Evolutionary conservation across 2,329 filamentous ascomycete genomes (phyloP).

Genomic region (Alternaria conjuncta): DNA sequence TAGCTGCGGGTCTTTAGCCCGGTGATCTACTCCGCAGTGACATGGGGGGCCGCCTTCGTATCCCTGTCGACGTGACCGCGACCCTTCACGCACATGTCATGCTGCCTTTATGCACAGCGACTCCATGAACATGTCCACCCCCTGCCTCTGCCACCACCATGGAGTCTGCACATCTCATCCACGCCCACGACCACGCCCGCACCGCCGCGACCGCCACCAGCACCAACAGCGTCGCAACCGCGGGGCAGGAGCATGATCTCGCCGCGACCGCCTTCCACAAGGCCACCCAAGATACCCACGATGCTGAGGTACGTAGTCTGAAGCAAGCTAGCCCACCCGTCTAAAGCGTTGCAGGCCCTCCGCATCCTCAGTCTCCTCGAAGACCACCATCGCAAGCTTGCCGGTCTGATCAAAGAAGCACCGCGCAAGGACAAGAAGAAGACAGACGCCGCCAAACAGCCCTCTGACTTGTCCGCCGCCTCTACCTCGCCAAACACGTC

Average conservation of each 20-base stretch:
- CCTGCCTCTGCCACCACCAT: conserved; percentile 52
- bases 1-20: conserved; percentile 10
- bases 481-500: conserved; percentile 26
- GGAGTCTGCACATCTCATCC: conserved; percentile 72
- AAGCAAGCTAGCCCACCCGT: conserved; percentile 22
- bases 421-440: conserved; percentile 38
- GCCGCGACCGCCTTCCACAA: conserved; percentile 89
- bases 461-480: conserved; percentile 16
- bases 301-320: conserved; percentile 57
- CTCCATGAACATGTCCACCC: conserved; percentile 10
- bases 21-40: conserved; percentile 6
- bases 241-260: conserved; percentile 84
- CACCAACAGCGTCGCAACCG: conserved; percentile 75
- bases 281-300: conserved; percentile 74
- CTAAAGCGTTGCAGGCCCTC: conserved; percentile 64
- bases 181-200: conserved; percentile 87
- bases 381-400: conserved; percentile 83
- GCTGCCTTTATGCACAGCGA: not conserved
- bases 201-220: conserved; percentile 78
- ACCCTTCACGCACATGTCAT: conserved; percentile 4
- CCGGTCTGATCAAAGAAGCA: conserved; percentile 78
- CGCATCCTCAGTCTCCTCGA: conserved; percentile 86
- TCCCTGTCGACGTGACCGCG: conserved; percentile 3
- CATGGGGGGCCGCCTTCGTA: conserved; percentile 8
- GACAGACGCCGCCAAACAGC: conserved; percentile 9